Conservation (phyloP, 78 protist species). For the slime mould (Dictyostelium discoideum) region DNA sequence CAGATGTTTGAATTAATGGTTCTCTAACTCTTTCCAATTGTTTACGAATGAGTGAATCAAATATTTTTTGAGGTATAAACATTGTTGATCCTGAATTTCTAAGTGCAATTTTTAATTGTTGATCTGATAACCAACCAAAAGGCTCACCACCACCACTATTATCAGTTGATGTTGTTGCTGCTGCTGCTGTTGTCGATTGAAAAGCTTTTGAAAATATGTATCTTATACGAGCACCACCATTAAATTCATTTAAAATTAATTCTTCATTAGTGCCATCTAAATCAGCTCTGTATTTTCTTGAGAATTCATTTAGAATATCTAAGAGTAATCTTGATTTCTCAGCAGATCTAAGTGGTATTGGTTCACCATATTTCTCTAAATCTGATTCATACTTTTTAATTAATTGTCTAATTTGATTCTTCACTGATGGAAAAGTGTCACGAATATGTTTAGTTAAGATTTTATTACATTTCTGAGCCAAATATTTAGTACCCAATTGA, state of each 20-base stretch:
- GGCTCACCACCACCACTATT: background rate
- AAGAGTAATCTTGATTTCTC: constrained; percentile 52
- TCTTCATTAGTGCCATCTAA: constrained; percentile 82
- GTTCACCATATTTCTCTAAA: constrained; percentile 79
- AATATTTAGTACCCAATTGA: constrained; percentile 84
- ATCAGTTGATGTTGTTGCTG: background rate
- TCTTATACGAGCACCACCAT: constrained; percentile 96
- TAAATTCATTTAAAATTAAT: constrained; percentile 22
- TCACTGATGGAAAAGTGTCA: constrained; percentile 77
- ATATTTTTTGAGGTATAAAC: constrained; percentile 95
- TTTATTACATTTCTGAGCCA: constrained; percentile 84
- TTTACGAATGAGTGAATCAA: constrained; percentile 90
- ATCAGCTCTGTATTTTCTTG: constrained; percentile 53
- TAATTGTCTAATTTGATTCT: constrained; percentile 61
- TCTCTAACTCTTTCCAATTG: constrained; percentile 88
- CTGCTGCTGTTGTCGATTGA: background rate
- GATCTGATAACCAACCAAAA: constrained; percentile 72
- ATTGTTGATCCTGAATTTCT: constrained; percentile 89
- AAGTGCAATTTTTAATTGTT: constrained; percentile 54
- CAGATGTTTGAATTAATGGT: constrained; percentile 91
- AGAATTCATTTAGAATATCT: constrained; percentile 55
- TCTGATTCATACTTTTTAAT: constrained; percentile 75
- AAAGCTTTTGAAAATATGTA: constrained; percentile 90
- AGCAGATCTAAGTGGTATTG: constrained; percentile 9
- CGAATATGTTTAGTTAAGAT: constrained; percentile 76